phyloP scores from a whole-genome alignment of 2,329 filamentous ascomycete genomes.

The Chrysoporthe puriensis region DNA sequence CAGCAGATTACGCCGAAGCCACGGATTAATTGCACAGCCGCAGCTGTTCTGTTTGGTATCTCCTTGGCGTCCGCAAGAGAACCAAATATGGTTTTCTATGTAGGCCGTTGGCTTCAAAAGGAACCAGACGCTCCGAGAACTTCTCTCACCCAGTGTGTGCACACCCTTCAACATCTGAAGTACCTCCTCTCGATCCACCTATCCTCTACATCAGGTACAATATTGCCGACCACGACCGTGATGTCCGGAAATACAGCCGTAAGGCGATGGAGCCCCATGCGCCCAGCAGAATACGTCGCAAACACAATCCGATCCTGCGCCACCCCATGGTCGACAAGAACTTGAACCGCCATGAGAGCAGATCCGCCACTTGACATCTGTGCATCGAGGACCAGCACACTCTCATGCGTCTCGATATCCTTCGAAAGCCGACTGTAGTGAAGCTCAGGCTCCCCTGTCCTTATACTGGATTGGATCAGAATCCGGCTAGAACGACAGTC shows the following conservation, averaged over 20 bases:
- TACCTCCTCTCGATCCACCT: constrained; percentile 91
- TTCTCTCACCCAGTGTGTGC: no score
- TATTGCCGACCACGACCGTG: constrained; percentile 80
- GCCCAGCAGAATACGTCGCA: constrained; percentile 89
- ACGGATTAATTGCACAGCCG: neutral
- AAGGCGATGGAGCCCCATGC: constrained; percentile 80
- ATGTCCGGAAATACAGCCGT: constrained; percentile 88
- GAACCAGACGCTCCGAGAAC: neutral
- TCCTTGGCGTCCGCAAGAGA: neutral
- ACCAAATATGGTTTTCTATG: constrained; percentile 18
- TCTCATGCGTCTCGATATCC: constrained; percentile 74
- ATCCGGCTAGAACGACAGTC: constrained; percentile 89
- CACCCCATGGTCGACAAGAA: constrained; percentile 94
- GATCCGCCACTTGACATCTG: constrained; percentile 93
- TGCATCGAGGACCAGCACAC: constrained; percentile 84
- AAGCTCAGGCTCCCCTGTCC: constrained; percentile 87
- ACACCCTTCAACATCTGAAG: constrained; percentile 74
- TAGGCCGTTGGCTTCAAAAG: constrained; percentile 7
- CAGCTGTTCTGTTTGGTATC: neutral
- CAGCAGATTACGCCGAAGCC: neutral
- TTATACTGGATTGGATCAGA: constrained; percentile 85
- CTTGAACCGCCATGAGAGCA: constrained; percentile 89
- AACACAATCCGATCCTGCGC: constrained; percentile 83
- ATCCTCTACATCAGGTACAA: constrained; percentile 80
- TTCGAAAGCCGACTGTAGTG: constrained; percentile 84